These are phyloP conservation scores for Alternaria arbusti DNA, from an alignment of 2,329 filamentous ascomycete species.

Conservation along the genomic window DNA sequence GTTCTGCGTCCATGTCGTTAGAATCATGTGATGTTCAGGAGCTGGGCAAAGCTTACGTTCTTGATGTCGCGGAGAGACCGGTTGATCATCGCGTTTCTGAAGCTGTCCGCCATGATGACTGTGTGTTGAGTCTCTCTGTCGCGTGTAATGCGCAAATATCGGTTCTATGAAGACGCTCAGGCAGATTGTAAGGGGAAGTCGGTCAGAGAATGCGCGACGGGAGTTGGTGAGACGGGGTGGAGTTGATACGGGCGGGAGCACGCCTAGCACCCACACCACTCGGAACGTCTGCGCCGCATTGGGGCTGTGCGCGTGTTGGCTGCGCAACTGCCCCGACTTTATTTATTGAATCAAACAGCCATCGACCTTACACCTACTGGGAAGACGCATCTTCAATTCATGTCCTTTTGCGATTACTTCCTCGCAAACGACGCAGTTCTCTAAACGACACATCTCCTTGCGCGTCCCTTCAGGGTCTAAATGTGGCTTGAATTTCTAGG, in stretches of 20 bases:
- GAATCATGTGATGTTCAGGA: neutral
- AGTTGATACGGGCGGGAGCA: slow-evolving; percentile 15
- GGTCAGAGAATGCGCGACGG: slow-evolving; percentile 3
- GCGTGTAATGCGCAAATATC: neutral
- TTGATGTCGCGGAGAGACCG: slow-evolving; percentile 87
- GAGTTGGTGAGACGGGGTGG: slow-evolving; percentile 6
- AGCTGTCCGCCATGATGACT: slow-evolving; percentile 50
- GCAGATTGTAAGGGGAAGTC: neutral
- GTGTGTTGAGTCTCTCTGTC: neutral
- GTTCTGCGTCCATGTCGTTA: slow-evolving; percentile 69
- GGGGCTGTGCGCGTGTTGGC: slow-evolving; percentile 24
- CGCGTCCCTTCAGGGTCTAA: neutral
- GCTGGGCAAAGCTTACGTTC: slow-evolving; percentile 64
- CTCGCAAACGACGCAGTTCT: neutral
- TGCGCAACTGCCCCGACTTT: slow-evolving; percentile 2
- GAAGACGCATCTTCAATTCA: no score
- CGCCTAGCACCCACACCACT: slow-evolving; percentile 14
- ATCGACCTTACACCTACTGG: no score
- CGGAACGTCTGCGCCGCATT: slow-evolving; percentile 22
- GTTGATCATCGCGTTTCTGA: slow-evolving; percentile 71
- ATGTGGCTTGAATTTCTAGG: neutral
- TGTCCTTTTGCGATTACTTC: neutral
- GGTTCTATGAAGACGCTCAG: neutral
- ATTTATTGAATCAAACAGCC: neutral
- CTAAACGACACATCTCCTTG: neutral